phyloP scores from a whole-genome alignment of 192 early-diverging fungal species.

The Gamsiella multidivaricata region DNA sequence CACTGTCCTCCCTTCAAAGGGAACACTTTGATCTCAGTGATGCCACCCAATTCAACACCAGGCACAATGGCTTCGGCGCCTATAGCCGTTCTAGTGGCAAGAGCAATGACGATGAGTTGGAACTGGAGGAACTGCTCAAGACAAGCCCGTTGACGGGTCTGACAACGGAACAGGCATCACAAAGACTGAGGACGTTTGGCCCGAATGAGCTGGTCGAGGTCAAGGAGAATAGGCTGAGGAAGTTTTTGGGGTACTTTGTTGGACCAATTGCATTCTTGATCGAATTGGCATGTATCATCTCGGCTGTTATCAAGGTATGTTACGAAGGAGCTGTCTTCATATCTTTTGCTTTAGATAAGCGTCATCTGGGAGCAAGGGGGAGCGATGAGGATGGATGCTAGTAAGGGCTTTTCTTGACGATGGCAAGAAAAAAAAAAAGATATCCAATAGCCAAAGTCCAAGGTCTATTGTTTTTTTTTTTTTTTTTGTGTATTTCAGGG shows the following conservation, averaged over 20 bases:
- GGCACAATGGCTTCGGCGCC: neutral
- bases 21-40: too few relatives aligned
- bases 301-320: conserved; percentile 37
- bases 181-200: conserved; percentile 75
- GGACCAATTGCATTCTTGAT: conserved; percentile 78
- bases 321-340: neutral
- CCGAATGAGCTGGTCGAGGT: conserved; percentile 82
- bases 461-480: neutral
- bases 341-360: conserved; percentile 15
- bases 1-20: too few relatives aligned
- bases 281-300: conserved; percentile 59
- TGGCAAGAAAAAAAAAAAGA: too few relatives aligned
- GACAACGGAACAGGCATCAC: conserved; percentile 61
- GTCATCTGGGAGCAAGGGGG: neutral
- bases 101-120: conserved; percentile 16
- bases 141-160: conserved; percentile 74
- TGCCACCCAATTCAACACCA: too few relatives aligned
- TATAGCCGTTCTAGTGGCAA: neutral
- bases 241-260: conserved; percentile 63
- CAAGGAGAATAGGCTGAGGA: conserved; percentile 52
- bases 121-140: conserved; percentile 63
- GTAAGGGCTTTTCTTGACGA: too few relatives aligned
- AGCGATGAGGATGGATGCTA: neutral
- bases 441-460: too few relatives aligned
- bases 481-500: neutral